Conservation (phyloP, 202 grass and related monocot species). For the Brachypodium distachyon region DNA sequence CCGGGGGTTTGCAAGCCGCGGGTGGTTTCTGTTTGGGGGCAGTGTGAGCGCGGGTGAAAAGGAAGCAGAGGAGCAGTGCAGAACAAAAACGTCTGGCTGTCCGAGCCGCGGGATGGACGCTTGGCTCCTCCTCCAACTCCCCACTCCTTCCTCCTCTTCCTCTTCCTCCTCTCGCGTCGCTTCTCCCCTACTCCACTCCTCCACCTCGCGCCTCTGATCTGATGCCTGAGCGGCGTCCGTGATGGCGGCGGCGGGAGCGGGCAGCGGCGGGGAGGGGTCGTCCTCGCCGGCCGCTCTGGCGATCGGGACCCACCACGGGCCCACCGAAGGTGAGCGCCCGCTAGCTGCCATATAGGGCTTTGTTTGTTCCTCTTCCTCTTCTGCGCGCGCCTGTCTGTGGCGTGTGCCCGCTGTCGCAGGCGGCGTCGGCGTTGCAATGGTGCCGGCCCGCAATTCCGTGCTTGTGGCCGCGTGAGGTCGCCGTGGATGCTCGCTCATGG, state of each 20-base stretch:
- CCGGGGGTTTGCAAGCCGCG: neutral
- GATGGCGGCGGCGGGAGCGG: constrained; percentile 12
- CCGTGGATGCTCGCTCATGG: neutral
- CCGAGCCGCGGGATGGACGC: constrained; percentile 15
- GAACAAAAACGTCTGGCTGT: constrained; percentile 37
- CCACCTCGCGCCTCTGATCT: constrained; percentile 1
- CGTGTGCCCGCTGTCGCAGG: no score
- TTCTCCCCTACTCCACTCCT: neutral
- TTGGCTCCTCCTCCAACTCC: neutral
- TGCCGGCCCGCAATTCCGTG: neutral
- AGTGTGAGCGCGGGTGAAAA: neutral
- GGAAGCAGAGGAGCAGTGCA: neutral
- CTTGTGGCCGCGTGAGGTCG: neutral
- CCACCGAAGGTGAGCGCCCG: constrained; percentile 8
- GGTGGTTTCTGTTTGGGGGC: neutral
- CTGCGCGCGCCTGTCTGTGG: neutral
- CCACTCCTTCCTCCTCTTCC: neutral
- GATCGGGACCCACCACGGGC: constrained; percentile 28
- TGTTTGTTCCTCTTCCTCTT: neutral
- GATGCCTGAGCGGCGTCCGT: constrained; percentile 12
- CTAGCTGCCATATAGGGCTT: neutral
- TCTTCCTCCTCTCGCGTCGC: neutral
- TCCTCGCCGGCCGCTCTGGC: neutral
- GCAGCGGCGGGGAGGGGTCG: neutral
- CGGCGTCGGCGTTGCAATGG: constrained; percentile 5